phyloP scores from a whole-genome alignment of 441 rosid species.

The Dalechampia spathulata region DNA sequence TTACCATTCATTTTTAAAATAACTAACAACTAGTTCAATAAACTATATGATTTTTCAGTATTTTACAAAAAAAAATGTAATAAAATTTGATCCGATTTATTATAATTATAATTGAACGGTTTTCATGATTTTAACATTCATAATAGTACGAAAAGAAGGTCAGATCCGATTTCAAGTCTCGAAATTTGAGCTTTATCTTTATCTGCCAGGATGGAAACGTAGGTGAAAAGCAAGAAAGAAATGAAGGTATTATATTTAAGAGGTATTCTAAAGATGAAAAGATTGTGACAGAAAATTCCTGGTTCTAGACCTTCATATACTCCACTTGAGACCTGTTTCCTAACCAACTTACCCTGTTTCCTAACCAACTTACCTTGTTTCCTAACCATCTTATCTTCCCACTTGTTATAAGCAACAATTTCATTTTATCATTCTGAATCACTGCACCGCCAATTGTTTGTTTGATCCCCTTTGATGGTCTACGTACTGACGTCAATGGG shows the following conservation, averaged over 20 bases:
- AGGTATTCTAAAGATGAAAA: slow-evolving; percentile 14
- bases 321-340: slow-evolving; percentile 20
- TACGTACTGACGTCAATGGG: slow-evolving; percentile 18
- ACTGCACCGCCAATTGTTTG: not conserved
- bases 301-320: slow-evolving; percentile 18
- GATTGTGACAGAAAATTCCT: slow-evolving; percentile 32
- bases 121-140: too few relatives aligned
- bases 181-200: too few relatives aligned
- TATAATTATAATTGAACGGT: too few relatives aligned
- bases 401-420: slow-evolving; percentile 19
- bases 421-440: not conserved
- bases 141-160: too few relatives aligned
- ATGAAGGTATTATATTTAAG: slow-evolving; percentile 25
- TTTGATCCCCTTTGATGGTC: not conserved
- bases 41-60: too few relatives aligned
- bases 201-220: not conserved
- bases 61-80: too few relatives aligned
- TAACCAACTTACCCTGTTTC: slow-evolving; percentile 20
- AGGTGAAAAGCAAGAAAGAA: slow-evolving; percentile 31
- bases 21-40: too few relatives aligned
- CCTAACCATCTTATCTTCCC: slow-evolving; percentile 15
- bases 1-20: too few relatives aligned
- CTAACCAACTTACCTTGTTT: slow-evolving; percentile 15
- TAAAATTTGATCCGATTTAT: too few relatives aligned
- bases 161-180: too few relatives aligned